Evolutionary conservation across 2,329 filamentous ascomycete species (phyloP), one percentile per base, ranked within the genome.

Genomic region (Exophiala dermatitidis): DNA sequence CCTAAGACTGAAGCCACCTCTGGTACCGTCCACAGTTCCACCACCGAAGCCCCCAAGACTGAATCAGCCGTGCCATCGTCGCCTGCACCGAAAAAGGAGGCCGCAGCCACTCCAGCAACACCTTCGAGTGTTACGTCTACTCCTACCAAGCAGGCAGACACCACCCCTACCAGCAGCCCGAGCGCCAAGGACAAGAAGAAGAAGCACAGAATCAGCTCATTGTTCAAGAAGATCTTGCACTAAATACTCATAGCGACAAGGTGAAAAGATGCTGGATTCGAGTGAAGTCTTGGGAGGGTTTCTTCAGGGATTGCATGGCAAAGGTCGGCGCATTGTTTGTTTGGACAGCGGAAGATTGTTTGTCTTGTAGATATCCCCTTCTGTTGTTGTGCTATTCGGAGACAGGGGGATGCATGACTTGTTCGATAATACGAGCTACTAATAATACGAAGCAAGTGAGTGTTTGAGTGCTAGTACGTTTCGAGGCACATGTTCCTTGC

Each of bases 151-250:
- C 64, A 60, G 44, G 55, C 55, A 57, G 62, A 68, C 10, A 64
- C 64, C 32, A 64, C 68, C 31, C 65, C 65, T 6, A 50, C 56
- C 31, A 52, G 55, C 46, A 59, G 59, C 19, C 56, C 61, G 42
- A 45, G 55, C 9, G 69, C 71, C 50, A 70, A 73, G 10, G 76
- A 81, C 48, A 82, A 80, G 72, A 86, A 85, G 75, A 84, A 83
- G 76, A 83, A 82, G 74, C 75, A 80, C 68, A 76, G 83, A 50
- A 63, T 84, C 54, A 85, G 82, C 69, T 78, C 86, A 63, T 80
- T 86, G 64, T 59, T 81, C 52, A 79, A 79, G 71, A 77, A 77
- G 60, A 80, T 78, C 67, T 68, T 80, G 52, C 72, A 72, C 63
- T 72, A 63, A 53, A 46, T 38, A 32, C 28, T 19, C 31, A 41